A percentile compares a stretch with the other conserved stretches of the same genome.
These are phyloP conservation scores for Rhizopogon rudus DNA, from an alignment of 768 basidiomycete genomes.

Conservation along the genomic window DNA sequence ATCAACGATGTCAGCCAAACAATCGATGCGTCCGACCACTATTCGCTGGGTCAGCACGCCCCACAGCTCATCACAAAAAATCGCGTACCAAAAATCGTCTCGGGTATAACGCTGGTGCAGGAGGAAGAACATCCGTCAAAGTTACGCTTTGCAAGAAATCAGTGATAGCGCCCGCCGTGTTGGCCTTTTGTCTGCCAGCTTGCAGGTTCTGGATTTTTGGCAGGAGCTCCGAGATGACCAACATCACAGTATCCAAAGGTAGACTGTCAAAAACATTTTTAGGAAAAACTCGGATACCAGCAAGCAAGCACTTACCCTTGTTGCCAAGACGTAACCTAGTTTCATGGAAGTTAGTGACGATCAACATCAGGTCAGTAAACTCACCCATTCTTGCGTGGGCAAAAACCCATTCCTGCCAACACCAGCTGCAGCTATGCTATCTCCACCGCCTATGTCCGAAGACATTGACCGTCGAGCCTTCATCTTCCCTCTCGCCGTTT, in stretches of 20 bases:
- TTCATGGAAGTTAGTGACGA: slow-evolving; percentile 3
- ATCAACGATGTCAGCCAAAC: slow-evolving; percentile 91
- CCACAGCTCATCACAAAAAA: neutral
- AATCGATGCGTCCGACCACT: slow-evolving; percentile 93
- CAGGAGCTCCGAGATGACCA: slow-evolving; percentile 83
- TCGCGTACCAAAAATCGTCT: slow-evolving; percentile 70
- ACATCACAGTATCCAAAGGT: slow-evolving; percentile 82
- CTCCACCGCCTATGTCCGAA: slow-evolving; percentile 47
- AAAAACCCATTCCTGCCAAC: slow-evolving; percentile 90
- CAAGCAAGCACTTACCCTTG: slow-evolving; percentile 61
- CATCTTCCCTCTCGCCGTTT: slow-evolving; percentile 93
- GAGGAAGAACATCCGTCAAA: slow-evolving; percentile 70
- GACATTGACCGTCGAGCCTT: slow-evolving; percentile 60
- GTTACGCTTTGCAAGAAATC: slow-evolving; percentile 71
- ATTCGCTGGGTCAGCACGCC: slow-evolving; percentile 1
- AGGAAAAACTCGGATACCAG: slow-evolving; percentile 1
- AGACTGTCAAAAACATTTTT: slow-evolving; percentile 43
- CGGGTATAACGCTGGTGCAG: slow-evolving; percentile 56
- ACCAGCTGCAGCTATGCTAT: slow-evolving; percentile 60
- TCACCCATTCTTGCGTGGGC: slow-evolving; percentile 95
- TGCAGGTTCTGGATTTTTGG: slow-evolving; percentile 84
- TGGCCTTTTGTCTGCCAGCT: slow-evolving; percentile 54
- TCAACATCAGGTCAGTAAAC: slow-evolving; percentile 10
- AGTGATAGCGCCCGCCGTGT: slow-evolving; percentile 62
- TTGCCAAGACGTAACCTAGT: slow-evolving; percentile 88